Percentiles rank a stretch among this genome's conserved stretches.
Conservation (phyloP, 768 basidiomycete genomes). For the Rickenella mellea region DNA sequence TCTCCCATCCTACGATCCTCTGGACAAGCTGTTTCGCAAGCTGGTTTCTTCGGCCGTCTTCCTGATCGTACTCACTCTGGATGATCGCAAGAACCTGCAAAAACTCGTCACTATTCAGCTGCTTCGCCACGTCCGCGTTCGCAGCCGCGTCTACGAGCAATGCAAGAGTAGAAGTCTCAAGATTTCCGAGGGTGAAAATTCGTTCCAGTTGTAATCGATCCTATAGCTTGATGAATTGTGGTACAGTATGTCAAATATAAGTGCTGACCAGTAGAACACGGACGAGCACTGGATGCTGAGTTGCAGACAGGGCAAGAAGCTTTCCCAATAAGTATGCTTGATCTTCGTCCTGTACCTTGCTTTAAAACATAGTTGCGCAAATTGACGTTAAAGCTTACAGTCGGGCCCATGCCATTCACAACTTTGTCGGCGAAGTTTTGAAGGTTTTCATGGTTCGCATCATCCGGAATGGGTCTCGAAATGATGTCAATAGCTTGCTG, state of each 20-base stretch:
- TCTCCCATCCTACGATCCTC: constrained; percentile 48
- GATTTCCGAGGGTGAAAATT: constrained; percentile 42
- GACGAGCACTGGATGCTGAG: constrained; percentile 45
- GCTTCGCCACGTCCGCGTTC: constrained; percentile 53
- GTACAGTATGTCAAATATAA: constrained; percentile 6
- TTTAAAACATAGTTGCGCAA: no score
- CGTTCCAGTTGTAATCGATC: constrained; percentile 43
- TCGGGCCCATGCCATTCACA: constrained; percentile 42
- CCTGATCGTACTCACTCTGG: constrained; percentile 25
- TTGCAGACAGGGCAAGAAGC: constrained; percentile 53
- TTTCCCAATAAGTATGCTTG: constrained; percentile 56
- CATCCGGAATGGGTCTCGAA: constrained; percentile 51
- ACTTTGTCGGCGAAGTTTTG: constrained; percentile 47
- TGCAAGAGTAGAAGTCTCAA: constrained; percentile 47
- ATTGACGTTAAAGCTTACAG: constrained; percentile 44
- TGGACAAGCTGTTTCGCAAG: constrained; percentile 36
- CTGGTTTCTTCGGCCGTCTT: constrained; percentile 31
- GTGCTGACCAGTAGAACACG: constrained; percentile 36
- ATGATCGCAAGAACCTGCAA: constrained; percentile 30
- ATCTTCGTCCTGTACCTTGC: constrained; percentile 31
- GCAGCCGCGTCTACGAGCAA: constrained; percentile 56
- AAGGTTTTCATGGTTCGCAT: constrained; percentile 38
- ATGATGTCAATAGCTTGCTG: constrained; percentile 45
- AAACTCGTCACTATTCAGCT: constrained; percentile 35
- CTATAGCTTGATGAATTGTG: constrained; percentile 22